Percentiles rank a stretch among this genome's conserved stretches.
Conservation (phyloP, 2,329 filamentous ascomycete genomes). For the Sordariomycetes sp. region DNA sequence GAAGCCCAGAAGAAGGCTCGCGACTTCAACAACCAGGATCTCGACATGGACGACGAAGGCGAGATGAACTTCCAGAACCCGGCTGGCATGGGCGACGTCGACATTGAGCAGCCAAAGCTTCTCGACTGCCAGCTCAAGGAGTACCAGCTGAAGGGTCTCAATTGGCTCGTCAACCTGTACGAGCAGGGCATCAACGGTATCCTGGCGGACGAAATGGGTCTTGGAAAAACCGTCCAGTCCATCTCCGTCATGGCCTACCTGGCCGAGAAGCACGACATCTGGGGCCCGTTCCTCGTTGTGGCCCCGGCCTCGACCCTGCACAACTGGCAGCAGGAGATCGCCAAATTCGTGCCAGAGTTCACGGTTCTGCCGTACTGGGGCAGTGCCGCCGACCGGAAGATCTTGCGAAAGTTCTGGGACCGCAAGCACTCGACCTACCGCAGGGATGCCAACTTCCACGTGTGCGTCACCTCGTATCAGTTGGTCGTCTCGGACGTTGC, state of each 20-base stretch:
- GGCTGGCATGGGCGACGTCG: conserved; percentile 85
- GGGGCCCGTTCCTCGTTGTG: conserved; percentile 95
- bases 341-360: conserved; percentile 85
- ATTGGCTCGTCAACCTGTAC: conserved; percentile 98
- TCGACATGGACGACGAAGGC: conserved; percentile 75
- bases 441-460: conserved; percentile 88
- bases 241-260: conserved; percentile 99
- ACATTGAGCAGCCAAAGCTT: conserved; percentile 89
- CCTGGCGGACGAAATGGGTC: conserved; percentile 97
- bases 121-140: conserved; percentile 93
- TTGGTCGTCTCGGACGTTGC: conserved; percentile 91
- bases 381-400: conserved; percentile 85
- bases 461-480: conserved; percentile 94
- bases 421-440: conserved; percentile 94
- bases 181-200: conserved; percentile 99
- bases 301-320: conserved; percentile 92
- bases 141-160: conserved; percentile 97
- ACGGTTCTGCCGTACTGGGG: conserved; percentile 98
- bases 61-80: conserved; percentile 99
- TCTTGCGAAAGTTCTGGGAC: conserved; percentile 98
- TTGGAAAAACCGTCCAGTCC: conserved; percentile 97
- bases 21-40: conserved; percentile 74
- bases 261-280: conserved; percentile 94
- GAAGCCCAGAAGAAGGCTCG: conserved; percentile 89
- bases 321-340: conserved; percentile 99